A percentile compares a stretch with the other conserved stretches of the same genome.
Evolutionary conservation across 495 filamentous ascomycete species (phyloP).

Genomic region (Aspergillus homomorphus): DNA sequence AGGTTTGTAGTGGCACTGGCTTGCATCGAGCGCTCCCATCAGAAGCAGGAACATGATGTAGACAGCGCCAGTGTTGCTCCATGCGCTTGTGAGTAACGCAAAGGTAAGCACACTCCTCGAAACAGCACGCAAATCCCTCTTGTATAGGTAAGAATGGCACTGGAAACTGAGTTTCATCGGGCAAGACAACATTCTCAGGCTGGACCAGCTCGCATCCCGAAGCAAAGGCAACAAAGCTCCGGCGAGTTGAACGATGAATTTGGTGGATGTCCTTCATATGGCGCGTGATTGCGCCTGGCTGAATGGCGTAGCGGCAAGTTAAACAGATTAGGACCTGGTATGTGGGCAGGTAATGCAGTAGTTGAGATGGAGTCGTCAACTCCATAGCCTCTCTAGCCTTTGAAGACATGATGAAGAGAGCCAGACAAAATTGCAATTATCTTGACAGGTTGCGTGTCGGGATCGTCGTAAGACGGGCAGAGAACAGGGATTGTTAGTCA

Average conservation of each 20-base stretch:
- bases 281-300: constrained; percentile 30
- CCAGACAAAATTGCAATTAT: too few species aligned
- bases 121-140: constrained; percentile 26
- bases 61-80: constrained; percentile 27
- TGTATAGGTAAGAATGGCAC: constrained; percentile 27
- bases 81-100: constrained; percentile 31
- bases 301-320: constrained; percentile 33
- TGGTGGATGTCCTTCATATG: constrained; percentile 41
- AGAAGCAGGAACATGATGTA: constrained; percentile 15
- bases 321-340: not conserved
- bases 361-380: not conserved
- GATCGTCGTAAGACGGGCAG: too few species aligned
- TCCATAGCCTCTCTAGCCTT: too few species aligned
- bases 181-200: constrained; percentile 20
- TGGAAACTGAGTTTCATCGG: constrained; percentile 25
- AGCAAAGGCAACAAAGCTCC: constrained; percentile 24
- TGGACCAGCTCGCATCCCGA: constrained; percentile 18
- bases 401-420: too few species aligned
- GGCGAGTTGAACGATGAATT: constrained; percentile 24
- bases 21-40: constrained; percentile 15
- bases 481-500: too few species aligned
- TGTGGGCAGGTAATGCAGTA: not conserved
- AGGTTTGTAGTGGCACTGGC: constrained; percentile 22
- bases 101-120: constrained; percentile 24
- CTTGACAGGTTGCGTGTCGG: too few species aligned